phyloP scores from a whole-genome alignment of 345 rosid species.

The Ricinus communis region DNA sequence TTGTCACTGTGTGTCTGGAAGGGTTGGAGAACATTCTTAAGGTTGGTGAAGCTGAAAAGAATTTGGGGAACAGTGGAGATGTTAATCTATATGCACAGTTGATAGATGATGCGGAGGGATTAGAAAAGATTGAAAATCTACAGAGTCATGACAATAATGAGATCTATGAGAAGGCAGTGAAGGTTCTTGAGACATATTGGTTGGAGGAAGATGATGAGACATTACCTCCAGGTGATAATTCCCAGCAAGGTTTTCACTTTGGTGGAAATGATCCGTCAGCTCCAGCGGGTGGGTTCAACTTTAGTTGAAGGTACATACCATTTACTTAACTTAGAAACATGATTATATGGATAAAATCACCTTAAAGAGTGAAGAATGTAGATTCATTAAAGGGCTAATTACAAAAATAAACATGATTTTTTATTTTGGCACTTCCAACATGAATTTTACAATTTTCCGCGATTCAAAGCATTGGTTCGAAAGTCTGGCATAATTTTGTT shows the following conservation, averaged over 20 bases:
- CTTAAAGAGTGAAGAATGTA: neutral
- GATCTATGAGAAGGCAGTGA: conserved; percentile 29
- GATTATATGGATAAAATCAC: neutral
- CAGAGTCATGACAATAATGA: conserved; percentile 30
- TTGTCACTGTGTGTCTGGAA: conserved; percentile 32
- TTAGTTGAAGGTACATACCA: conserved; percentile 21
- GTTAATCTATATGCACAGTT: conserved; percentile 20
- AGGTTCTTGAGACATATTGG: conserved; percentile 28
- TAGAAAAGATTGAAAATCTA: conserved; percentile 26
- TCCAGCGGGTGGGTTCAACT: conserved; percentile 32
- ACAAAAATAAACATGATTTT: too few species aligned
- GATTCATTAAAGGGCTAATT: too few species aligned
- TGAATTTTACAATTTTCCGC: too few species aligned
- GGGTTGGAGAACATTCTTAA: conserved; percentile 31
- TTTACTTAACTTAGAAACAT: neutral
- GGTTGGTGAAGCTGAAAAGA: conserved; percentile 28
- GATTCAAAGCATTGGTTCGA: too few species aligned
- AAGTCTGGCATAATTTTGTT: too few species aligned
- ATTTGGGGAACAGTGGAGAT: conserved; percentile 20
- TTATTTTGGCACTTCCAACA: too few species aligned
- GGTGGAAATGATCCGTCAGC: conserved; percentile 11
- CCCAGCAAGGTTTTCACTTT: conserved; percentile 19
- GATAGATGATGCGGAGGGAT: conserved; percentile 24
- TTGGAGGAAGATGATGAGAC: conserved; percentile 26
- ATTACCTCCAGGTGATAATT: conserved; percentile 20